A percentile compares a stretch with the other conserved stretches of the same genome.
phyloP scores from a whole-genome alignment of 768 basidiomycete species.

The Lentinus brumalis region DNA sequence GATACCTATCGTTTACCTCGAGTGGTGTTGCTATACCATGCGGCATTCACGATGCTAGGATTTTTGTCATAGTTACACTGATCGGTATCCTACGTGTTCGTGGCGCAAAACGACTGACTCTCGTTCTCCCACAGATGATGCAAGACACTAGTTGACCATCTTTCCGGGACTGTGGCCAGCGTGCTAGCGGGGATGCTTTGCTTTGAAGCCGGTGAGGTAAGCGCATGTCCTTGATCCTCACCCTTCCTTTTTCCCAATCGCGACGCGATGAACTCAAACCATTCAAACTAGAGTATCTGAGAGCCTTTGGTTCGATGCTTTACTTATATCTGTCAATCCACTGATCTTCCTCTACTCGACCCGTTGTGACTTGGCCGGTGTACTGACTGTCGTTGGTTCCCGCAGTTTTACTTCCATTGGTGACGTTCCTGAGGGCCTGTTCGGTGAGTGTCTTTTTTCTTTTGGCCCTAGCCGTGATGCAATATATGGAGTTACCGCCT shows the following conservation, averaged over 20 bases:
- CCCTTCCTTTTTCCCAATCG: constrained; percentile 16
- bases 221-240: neutral
- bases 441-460: constrained; percentile 37
- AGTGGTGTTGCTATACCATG: constrained; percentile 57
- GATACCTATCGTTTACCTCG: constrained; percentile 50
- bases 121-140: constrained; percentile 10
- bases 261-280: constrained; percentile 56
- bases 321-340: constrained; percentile 62
- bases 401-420: neutral
- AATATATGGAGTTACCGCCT: constrained; percentile 87
- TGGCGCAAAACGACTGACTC: constrained; percentile 6
- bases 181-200: neutral
- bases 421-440: neutral
- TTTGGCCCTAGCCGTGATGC: constrained; percentile 47
- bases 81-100: constrained; percentile 44
- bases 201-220: constrained; percentile 18
- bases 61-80: constrained; percentile 93
- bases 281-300: constrained; percentile 97
- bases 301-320: constrained; percentile 70
- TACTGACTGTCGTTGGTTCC: neutral
- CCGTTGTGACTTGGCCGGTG: neutral
- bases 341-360: constrained; percentile 44
- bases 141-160: no score
- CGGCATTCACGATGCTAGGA: constrained; percentile 49
- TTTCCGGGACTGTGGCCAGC: no score